Evolutionary conservation across 1,284 basidiomycete species (phyloP), one percentile per base, ranked within the genome.

Genomic region (Anthracocystis panici-leucophaei): DNA sequence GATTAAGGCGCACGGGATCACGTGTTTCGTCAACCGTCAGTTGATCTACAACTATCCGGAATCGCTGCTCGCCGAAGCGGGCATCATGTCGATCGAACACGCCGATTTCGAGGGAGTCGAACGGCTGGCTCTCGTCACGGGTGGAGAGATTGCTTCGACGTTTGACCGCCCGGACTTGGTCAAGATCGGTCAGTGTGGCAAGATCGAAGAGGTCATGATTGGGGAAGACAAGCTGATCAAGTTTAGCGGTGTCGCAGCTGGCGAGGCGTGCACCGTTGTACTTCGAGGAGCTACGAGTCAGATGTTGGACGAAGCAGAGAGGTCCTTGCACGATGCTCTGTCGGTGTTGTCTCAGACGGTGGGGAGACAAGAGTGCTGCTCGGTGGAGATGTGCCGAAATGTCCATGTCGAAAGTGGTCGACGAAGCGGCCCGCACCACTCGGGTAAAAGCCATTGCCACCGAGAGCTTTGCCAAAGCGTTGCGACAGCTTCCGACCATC

Each of bases 1-100:
- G 35, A 99, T 99, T 83, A 94, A 95, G 21, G 86, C 92, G 0
- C 95, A 97, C 83, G 96, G 96, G 57, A 95, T 99, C 88, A 99
- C 94, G 82, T 93, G 92, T 86, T 99, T 99, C 86, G 94, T 99
- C 79, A 99, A 99, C 88, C 91, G 97, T 51, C 97, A 99, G 86
- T 89, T 99, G 62, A 95, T 99, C 87, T 99, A 99, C 91, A 99
- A 99, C 89, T 99, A 98, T 86, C 97, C 97, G 48, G 97, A 99
- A 86, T 93, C 92, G 1, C 88, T 99, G 0, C 89, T 99, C 20
- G 89, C 96, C 11, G 96, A 98, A 82, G 91, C 92, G 64, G 96
- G 96, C 59, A 95, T 99, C 87, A 89, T 97, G 90, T 91, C 91
- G 61, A 99, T 99, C 78, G 97, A 99, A 86, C 97, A 99, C 83